phyloP scores from a whole-genome alignment of 768 basidiomycete species.

The Lactarius evosmus region DNA sequence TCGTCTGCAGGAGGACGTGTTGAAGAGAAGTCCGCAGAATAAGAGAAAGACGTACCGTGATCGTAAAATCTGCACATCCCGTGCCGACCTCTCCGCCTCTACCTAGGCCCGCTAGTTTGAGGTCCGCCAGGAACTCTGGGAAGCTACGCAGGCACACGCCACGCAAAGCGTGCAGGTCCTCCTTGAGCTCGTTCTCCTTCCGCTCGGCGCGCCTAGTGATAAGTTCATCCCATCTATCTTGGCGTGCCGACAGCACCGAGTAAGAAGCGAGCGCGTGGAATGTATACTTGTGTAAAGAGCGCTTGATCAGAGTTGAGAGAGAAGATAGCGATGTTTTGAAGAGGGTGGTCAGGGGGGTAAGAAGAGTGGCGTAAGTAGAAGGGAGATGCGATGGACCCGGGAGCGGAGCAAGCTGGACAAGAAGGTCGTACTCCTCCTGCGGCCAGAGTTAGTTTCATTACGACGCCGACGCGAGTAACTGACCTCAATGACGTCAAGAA shows the following conservation, averaged over 20 bases:
- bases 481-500: slow-evolving; percentile 67
- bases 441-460: neutral
- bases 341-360: slow-evolving; percentile 60
- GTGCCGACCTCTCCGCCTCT: slow-evolving; percentile 61
- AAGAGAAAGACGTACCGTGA: slow-evolving; percentile 42
- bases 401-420: slow-evolving; percentile 62
- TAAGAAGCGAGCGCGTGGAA: slow-evolving; percentile 78
- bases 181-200: slow-evolving; percentile 64
- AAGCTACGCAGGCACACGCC: slow-evolving; percentile 76
- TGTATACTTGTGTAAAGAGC: slow-evolving; percentile 70
- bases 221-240: slow-evolving; percentile 65
- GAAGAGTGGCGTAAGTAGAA: slow-evolving; percentile 57
- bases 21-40: neutral
- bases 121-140: slow-evolving; percentile 77
- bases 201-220: slow-evolving; percentile 47
- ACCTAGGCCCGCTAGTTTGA: slow-evolving; percentile 60
- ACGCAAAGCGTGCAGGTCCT: slow-evolving; percentile 60
- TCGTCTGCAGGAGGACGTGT: slow-evolving; percentile 42
- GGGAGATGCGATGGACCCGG: slow-evolving; percentile 48
- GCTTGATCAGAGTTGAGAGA: slow-evolving; percentile 65
- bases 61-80: slow-evolving; percentile 58
- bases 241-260: slow-evolving; percentile 52
- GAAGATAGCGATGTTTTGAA: slow-evolving; percentile 65
- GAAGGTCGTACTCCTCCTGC: slow-evolving; percentile 66
- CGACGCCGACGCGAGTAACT: slow-evolving; percentile 24